Base-by-base conservation (phyloP, 1,284 basidiomycete species). In the Ceratobasidium sp. region DNA sequence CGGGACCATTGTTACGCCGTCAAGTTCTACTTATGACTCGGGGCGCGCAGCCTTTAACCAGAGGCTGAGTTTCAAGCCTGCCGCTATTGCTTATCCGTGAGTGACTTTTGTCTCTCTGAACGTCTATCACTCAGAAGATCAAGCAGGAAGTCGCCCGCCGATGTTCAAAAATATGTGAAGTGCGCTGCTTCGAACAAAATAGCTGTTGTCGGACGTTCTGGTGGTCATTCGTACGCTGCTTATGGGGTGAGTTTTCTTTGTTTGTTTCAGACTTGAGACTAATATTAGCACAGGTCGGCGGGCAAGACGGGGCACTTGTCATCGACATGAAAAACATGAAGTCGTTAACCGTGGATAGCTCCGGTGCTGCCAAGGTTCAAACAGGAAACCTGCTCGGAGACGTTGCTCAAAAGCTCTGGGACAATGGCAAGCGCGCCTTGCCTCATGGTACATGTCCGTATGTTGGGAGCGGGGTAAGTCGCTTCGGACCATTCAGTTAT, bases 171-270 rank as follows among this genome's bases (percentile, higher is more conserved):
- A 12, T 72, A 77, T 44, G 80, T 81, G 12, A 77, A 78, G 51
- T 81, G 81, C 67, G 81, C 68, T 15, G 67, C 80, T 13, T 33
- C 44, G 23, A 66, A 33, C 13, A 73, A 69, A 0, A 46, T 79
- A 18, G 55, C 81, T 9, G 80, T 81, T 1, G 78, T 79, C 23
- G 77, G 77, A 1, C 71, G 80, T 39, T 81, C 81, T 12, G 81
- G 81, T 2, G 81, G 81, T 23, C 81, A 81, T 46, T 79, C 79
- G 10, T 80, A 80, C 44, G 80, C 80, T 28, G 80, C 77, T 3
- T 81, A 80, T 53, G 80, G 78, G 3, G 75, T 81, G 13, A 42
- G 64, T 51, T 9, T 61, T 58, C n/a, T 60, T 26, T 33, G 23
- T 39, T 18, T 26, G 64, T 67, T 33, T 10, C 23, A 28, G n/a